Conservation (phyloP, 352 stramenopile genomes). For the Pythium sukuiense region DNA sequence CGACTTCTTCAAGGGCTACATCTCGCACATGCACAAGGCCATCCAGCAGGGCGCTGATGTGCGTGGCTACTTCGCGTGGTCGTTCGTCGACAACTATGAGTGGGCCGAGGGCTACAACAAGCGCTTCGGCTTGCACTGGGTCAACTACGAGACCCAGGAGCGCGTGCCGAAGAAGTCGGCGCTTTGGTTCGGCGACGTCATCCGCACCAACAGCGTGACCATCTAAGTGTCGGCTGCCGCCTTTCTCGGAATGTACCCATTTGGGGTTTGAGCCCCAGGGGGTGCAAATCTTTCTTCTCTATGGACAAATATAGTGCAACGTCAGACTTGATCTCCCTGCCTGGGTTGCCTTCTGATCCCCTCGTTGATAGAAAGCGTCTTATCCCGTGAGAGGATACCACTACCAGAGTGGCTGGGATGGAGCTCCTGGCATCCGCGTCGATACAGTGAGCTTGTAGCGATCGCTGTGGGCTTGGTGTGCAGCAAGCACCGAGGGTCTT, state of each 20-base stretch:
- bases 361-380: not conserved
- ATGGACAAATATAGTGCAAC: conserved; percentile 16
- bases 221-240: conserved; percentile 9
- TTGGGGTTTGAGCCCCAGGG: not conserved
- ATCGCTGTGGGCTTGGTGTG: no score
- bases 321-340: conserved; percentile 5
- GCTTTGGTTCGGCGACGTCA: conserved; percentile 49
- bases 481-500: not conserved
- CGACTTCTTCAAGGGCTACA: conserved; percentile 84
- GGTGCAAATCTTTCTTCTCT: not conserved
- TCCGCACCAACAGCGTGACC: conserved; percentile 46
- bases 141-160: conserved; percentile 57
- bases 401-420: not conserved
- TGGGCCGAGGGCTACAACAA: conserved; percentile 78
- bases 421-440: not conserved
- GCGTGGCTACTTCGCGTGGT: conserved; percentile 90
- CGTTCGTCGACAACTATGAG: conserved; percentile 95
- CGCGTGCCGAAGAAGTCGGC: conserved; percentile 62
- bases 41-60: conserved; percentile 52
- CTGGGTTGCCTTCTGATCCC: not conserved
- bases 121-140: conserved; percentile 55
- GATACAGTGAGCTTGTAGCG: not conserved
- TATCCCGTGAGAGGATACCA: not conserved
- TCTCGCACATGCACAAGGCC: conserved; percentile 64
- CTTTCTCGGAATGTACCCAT: conserved; percentile 19